A percentile compares a stretch with the other conserved stretches of the same genome.
These are phyloP conservation scores for Rosa hybrid DNA, from an alignment of 331 rosid genomes.

Conservation along the genomic window DNA sequence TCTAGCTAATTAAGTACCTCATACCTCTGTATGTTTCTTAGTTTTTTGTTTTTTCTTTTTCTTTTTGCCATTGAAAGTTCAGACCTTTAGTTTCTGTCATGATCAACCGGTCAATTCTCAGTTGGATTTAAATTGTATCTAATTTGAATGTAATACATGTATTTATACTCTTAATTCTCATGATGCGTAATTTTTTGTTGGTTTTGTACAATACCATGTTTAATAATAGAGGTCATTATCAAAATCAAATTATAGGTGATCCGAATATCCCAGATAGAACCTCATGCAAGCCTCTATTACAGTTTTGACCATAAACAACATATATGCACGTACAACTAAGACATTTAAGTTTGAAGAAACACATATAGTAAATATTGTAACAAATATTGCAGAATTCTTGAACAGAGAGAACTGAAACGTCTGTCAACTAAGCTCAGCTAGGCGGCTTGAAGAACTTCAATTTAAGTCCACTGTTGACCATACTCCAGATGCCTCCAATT, in stretches of 20 bases:
- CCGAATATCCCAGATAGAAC: not conserved
- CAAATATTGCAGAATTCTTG: slow-evolving; percentile 8
- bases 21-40: too few relatives aligned
- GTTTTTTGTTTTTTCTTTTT: too few relatives aligned
- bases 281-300: not conserved
- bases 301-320: not conserved
- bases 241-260: not conserved
- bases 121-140: too few relatives aligned
- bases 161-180: too few relatives aligned
- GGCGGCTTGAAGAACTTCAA: slow-evolving; percentile 97
- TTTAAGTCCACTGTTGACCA: slow-evolving; percentile 87
- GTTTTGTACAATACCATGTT: too few relatives aligned
- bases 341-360: not conserved
- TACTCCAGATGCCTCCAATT: slow-evolving; percentile 99
- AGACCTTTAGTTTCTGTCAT: too few relatives aligned
- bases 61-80: too few relatives aligned
- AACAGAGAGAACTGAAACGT: not conserved
- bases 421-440: slow-evolving; percentile 27
- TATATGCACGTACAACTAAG: not conserved
- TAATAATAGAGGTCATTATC: not conserved
- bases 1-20: too few relatives aligned
- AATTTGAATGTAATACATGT: too few relatives aligned
- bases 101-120: too few relatives aligned
- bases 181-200: too few relatives aligned
- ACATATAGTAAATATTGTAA: not conserved